Evolutionary conservation across 768 basidiomycete genomes (phyloP).

Genomic region (Termitomyces sp.): DNA sequence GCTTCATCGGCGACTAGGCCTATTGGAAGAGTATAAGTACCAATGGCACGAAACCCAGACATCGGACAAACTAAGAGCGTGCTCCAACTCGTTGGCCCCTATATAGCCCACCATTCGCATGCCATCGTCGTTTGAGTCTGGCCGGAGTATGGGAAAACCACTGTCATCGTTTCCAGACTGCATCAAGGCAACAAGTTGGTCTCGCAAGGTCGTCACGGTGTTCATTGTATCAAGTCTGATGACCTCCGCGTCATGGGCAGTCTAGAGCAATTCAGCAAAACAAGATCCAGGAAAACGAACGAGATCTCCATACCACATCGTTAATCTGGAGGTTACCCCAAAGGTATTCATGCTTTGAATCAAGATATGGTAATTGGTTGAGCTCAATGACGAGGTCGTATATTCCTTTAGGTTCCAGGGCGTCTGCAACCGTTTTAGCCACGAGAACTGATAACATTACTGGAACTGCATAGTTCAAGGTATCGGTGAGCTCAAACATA

Average conservation of each 20-base stretch:
- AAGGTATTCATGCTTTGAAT: conserved; percentile 83
- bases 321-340: conserved; percentile 76
- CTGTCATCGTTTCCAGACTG: conserved; percentile 63
- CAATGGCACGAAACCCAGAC: not conserved
- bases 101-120: conserved; percentile 84
- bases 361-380: conserved; percentile 86
- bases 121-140: conserved; percentile 39
- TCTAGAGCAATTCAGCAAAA: conserved; percentile 33
- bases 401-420: conserved; percentile 88
- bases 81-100: conserved; percentile 89
- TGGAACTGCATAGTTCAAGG: conserved; percentile 87
- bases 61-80: conserved; percentile 68
- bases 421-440: conserved; percentile 87
- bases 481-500: conserved; percentile 91
- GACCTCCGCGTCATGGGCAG: conserved; percentile 57
- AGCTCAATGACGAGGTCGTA: conserved; percentile 97
- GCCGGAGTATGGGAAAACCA: conserved; percentile 83
- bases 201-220: conserved; percentile 71
- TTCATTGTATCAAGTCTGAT: conserved; percentile 72
- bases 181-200: conserved; percentile 58
- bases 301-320: conserved; percentile 60
- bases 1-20: conserved; percentile 73
- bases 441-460: conserved; percentile 87
- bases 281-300: not conserved
- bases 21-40: conserved; percentile 21